Conservation (phyloP, 139 green algal species). For the Tetradesmus obliquus region DNA sequence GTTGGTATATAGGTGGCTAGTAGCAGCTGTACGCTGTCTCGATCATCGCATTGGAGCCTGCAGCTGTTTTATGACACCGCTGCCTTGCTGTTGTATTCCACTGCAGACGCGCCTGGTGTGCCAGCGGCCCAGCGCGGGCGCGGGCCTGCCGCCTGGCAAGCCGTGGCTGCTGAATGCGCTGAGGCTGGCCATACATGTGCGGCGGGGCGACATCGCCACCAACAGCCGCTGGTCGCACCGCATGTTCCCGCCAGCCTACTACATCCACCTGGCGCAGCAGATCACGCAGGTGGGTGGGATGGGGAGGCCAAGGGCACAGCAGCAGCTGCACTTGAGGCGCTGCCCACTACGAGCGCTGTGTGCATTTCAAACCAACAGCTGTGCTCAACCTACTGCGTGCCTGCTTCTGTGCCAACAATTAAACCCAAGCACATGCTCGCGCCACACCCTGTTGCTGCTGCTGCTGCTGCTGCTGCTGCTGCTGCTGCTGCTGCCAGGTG, state of each 20-base stretch:
- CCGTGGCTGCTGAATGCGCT: constrained; percentile 32
- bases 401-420: too few species aligned
- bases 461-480: neutral
- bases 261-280: constrained; percentile 13
- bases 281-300: constrained; percentile 14
- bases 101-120: constrained; percentile 19
- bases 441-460: neutral
- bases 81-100: neutral
- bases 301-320: neutral
- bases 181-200: constrained; percentile 16
- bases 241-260: constrained; percentile 5
- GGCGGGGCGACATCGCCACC: constrained; percentile 21
- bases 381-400: too few species aligned
- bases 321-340: too few species aligned
- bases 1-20: neutral
- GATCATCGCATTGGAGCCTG: neutral
- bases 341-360: too few species aligned
- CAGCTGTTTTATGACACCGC: neutral
- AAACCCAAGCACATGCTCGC: neutral
- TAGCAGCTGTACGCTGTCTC: neutral
- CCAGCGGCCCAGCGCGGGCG: neutral
- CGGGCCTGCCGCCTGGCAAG: neutral
- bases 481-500: neutral
- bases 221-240: constrained; percentile 23
- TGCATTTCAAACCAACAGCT: too few species aligned